Conservation (phyloP, 2,329 filamentous ascomycete species). For the Microdochium bolleyi region DNA sequence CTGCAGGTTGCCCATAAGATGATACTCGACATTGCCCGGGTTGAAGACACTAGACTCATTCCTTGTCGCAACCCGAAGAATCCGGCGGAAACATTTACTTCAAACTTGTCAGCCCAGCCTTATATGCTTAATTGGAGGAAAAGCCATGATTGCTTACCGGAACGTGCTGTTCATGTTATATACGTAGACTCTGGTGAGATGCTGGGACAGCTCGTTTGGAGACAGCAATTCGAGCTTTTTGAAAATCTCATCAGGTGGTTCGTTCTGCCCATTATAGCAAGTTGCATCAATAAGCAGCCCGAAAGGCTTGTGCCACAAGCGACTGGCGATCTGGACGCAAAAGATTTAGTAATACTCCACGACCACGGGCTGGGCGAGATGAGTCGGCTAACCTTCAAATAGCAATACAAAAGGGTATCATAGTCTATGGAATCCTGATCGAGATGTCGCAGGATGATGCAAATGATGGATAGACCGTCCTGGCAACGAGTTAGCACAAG, state of each 20-base stretch:
- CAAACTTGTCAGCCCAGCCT: slow-evolving; percentile 3
- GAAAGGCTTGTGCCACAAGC: slow-evolving; percentile 63
- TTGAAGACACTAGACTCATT: slow-evolving; percentile 54
- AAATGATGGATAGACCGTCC: slow-evolving; percentile 62
- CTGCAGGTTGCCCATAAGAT: slow-evolving; percentile 56
- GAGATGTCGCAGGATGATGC: slow-evolving; percentile 60
- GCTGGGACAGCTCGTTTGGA: slow-evolving; percentile 50
- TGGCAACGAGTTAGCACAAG: slow-evolving; percentile 13
- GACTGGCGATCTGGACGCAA: slow-evolving; percentile 50
- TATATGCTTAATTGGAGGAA: neutral
- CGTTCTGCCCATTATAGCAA: slow-evolving; percentile 60
- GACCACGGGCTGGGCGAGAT: neutral
- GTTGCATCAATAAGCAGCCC: slow-evolving; percentile 62
- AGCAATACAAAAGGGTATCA: slow-evolving; percentile 59
- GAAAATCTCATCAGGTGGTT: slow-evolving; percentile 58
- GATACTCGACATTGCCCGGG: slow-evolving; percentile 57
- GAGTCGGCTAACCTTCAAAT: slow-evolving; percentile 44
- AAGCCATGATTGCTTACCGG: slow-evolving; percentile 30
- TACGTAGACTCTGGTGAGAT: slow-evolving; percentile 55
- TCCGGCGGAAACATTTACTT: slow-evolving; percentile 56
- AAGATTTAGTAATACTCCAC: slow-evolving; percentile 7
- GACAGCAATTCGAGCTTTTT: slow-evolving; percentile 55
- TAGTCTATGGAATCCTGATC: slow-evolving; percentile 58
- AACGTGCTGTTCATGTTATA: slow-evolving; percentile 71
- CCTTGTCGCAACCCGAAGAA: slow-evolving; percentile 53